These are phyloP conservation scores for Exophiala sp. DNA, from an alignment of 2,329 filamentous ascomycete species.

Conservation along the genomic window DNA sequence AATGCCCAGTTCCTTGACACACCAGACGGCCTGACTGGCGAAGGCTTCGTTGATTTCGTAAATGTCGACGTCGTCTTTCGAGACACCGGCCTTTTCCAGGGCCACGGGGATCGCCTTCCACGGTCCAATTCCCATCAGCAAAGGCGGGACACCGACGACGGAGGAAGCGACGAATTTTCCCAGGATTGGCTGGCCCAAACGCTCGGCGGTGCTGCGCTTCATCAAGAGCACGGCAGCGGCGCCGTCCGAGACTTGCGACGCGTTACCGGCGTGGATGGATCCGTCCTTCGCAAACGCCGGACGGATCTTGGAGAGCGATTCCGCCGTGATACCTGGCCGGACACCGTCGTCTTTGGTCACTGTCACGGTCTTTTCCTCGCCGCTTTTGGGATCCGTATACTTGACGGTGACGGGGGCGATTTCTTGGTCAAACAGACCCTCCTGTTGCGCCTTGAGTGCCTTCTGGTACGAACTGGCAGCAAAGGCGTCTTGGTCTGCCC, in stretches of 20 bases:
- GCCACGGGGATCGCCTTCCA: slow-evolving; percentile 94
- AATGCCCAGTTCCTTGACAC: slow-evolving; percentile 77
- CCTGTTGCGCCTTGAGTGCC: slow-evolving; percentile 74
- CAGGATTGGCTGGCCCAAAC: slow-evolving; percentile 78
- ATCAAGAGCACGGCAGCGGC: slow-evolving; percentile 92
- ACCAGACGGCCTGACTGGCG: slow-evolving; percentile 90
- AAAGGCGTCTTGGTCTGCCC: slow-evolving; percentile 79
- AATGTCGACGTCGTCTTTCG: slow-evolving; percentile 87
- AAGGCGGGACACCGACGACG: slow-evolving; percentile 80
- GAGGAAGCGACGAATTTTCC: slow-evolving; percentile 87
- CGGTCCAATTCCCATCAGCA: slow-evolving; percentile 93
- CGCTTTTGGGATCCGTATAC: slow-evolving; percentile 84
- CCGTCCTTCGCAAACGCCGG: slow-evolving; percentile 88
- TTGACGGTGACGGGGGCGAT: slow-evolving; percentile 81
- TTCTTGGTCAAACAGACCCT: slow-evolving; percentile 88
- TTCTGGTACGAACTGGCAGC: slow-evolving; percentile 91
- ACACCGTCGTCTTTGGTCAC: slow-evolving; percentile 85
- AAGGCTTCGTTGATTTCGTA: slow-evolving; percentile 99
- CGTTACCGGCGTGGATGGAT: slow-evolving; percentile 92
- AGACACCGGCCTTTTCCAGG: slow-evolving; percentile 77
- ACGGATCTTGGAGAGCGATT: slow-evolving; percentile 84
- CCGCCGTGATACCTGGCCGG: slow-evolving; percentile 73
- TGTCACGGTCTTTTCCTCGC: slow-evolving; percentile 74
- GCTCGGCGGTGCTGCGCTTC: slow-evolving; percentile 85
- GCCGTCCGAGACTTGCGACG: slow-evolving; percentile 90